Conservation (phyloP, 2,329 filamentous ascomycete genomes). For the Coleophoma cylindrospora region DNA sequence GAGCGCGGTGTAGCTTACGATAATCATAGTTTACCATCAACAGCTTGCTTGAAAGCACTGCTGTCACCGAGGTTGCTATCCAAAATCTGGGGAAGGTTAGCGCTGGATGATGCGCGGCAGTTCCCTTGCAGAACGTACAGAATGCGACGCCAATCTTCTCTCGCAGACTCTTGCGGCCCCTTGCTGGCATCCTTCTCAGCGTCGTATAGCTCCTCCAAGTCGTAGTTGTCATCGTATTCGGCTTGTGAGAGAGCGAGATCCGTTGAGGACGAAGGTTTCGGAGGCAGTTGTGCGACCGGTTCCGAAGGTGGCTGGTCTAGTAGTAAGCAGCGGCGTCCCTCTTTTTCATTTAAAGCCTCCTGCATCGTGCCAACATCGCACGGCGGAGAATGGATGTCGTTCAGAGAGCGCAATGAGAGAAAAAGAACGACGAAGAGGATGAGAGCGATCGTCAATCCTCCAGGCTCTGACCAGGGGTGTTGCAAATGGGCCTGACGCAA, state of each 20-base stretch:
- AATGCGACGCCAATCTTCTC: neutral
- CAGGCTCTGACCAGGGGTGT: no score
- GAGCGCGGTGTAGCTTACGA: constrained; percentile 7
- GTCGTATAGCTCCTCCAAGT: neutral
- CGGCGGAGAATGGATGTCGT: no score
- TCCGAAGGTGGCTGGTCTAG: neutral
- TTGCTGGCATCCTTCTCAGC: neutral
- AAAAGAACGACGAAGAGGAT: no score
- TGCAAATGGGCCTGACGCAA: no score
- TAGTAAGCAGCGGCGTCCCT: neutral
- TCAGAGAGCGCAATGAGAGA: no score
- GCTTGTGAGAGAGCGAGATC: neutral
- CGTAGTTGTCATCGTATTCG: neutral
- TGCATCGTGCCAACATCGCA: neutral
- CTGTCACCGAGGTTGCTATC: constrained; percentile 11
- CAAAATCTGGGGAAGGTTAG: constrained; percentile 8
- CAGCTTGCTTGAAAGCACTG: constrained; percentile 13
- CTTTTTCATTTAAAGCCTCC: neutral
- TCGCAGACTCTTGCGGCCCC: neutral
- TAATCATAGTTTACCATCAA: constrained; percentile 15
- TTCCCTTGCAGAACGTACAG: neutral
- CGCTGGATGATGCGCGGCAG: neutral
- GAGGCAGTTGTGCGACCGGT: neutral
- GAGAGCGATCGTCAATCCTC: no score
- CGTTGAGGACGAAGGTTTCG: neutral